These are phyloP conservation scores for Mycena pura DNA, from an alignment of 768 basidiomycete species.

Conservation along the genomic window DNA sequence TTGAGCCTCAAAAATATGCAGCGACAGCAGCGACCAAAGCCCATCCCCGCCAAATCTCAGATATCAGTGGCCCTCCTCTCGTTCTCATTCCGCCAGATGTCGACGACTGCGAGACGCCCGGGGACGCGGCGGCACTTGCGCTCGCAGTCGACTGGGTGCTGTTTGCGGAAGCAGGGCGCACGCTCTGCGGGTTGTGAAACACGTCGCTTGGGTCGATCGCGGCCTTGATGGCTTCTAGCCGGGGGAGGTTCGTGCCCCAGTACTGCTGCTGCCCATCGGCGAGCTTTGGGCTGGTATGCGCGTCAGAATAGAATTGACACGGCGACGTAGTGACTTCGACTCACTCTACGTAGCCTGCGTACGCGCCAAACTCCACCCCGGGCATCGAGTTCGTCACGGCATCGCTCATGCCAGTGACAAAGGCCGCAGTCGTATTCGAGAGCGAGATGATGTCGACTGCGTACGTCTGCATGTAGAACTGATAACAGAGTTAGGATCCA, in stretches of 20 bases:
- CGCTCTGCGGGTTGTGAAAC: constrained; percentile 26
- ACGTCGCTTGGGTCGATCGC: constrained; percentile 18
- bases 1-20: too few relatives aligned
- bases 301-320: not conserved
- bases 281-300: constrained; percentile 17
- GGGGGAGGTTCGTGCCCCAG: constrained; percentile 24
- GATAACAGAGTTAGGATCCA: not conserved
- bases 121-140: not conserved
- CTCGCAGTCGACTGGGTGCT: not conserved
- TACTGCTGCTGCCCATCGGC: constrained; percentile 19
- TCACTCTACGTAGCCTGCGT: constrained; percentile 29
- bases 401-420: constrained; percentile 16
- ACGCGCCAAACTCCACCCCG: constrained; percentile 23
- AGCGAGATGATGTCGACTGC: constrained; percentile 16
- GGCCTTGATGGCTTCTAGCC: constrained; percentile 22
- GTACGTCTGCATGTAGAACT: constrained; percentile 27
- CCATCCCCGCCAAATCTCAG: too few relatives aligned
- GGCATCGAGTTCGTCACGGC: constrained; percentile 19
- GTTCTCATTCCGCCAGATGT: not conserved
- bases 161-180: constrained; percentile 1
- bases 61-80: too few relatives aligned
- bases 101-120: not conserved
- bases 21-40: too few relatives aligned
- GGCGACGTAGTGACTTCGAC: not conserved
- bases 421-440: constrained; percentile 13